A percentile compares a stretch with the other conserved stretches of the same genome.
These are phyloP conservation scores for Teratosphaeria nubilosa DNA, from an alignment of 2,329 filamentous ascomycete species.

Conservation along the genomic window DNA sequence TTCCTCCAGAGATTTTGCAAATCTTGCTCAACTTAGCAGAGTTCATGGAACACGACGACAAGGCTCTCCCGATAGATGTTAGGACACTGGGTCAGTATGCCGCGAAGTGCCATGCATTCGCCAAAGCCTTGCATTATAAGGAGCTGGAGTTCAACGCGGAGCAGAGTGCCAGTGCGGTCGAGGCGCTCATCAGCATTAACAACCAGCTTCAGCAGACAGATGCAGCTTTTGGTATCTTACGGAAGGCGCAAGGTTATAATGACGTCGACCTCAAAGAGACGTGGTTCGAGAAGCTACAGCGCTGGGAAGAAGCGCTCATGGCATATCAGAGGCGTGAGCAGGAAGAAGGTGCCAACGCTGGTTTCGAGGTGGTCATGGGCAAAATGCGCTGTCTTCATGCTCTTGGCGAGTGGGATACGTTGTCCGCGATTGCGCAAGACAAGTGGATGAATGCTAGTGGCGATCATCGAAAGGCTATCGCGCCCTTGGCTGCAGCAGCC, in stretches of 20 bases:
- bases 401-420: constrained; percentile 89
- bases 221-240: constrained; percentile 92
- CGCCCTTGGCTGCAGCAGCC: constrained; percentile 84
- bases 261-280: constrained; percentile 95
- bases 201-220: constrained; percentile 97
- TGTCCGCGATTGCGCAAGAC: constrained; percentile 79
- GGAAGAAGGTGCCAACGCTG: constrained; percentile 46
- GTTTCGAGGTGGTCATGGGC: constrained; percentile 95
- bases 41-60: constrained; percentile 99
- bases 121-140: constrained; percentile 97
- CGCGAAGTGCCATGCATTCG: constrained; percentile 92
- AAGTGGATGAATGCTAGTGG: constrained; percentile 85
- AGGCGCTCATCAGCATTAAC: constrained; percentile 97
- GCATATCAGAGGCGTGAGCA: constrained; percentile 86
- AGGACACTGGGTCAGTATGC: constrained; percentile 88
- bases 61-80: constrained; percentile 95
- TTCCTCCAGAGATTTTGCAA: constrained; percentile 89
- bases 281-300: constrained; percentile 96
- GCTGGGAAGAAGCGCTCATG: constrained; percentile 92
- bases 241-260: constrained; percentile 89
- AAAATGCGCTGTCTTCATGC: constrained; percentile 99
- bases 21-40: constrained; percentile 92
- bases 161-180: constrained; percentile 88
- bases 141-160: constrained; percentile 97
- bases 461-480: constrained; percentile 83